Conservation (phyloP, 2,329 filamentous ascomycete species). For the Orbilia javanica region DNA sequence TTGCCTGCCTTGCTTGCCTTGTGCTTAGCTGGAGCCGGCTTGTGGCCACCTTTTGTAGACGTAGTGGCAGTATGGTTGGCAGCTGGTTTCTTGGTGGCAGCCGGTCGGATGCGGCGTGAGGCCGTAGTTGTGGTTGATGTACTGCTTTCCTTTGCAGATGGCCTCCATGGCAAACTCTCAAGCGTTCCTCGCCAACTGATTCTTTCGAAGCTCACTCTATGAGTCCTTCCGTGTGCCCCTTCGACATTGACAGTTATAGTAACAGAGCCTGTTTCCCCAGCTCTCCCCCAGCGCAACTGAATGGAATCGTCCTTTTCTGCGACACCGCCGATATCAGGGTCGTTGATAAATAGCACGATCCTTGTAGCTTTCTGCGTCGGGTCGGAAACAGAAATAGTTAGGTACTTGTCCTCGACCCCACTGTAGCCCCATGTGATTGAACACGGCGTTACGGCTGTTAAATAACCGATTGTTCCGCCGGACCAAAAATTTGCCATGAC, state of each 20-base stretch:
- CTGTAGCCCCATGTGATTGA: constrained; percentile 54
- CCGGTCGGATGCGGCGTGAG: constrained; percentile 1
- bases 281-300: constrained; percentile 40
- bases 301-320: constrained; percentile 68
- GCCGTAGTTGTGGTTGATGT: constrained; percentile 21
- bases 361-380: constrained; percentile 44
- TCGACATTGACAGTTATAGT: constrained; percentile 50
- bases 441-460: constrained; percentile 57
- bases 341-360: constrained; percentile 65
- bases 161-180: constrained; percentile 42
- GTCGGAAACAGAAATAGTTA: constrained; percentile 49
- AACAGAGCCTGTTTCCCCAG: constrained; percentile 46
- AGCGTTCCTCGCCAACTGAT: constrained; percentile 54
- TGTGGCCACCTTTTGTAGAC: not conserved
- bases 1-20: not conserved
- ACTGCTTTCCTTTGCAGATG: constrained; percentile 18
- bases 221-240: constrained; percentile 42
- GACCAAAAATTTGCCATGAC: constrained; percentile 59
- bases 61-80: constrained; percentile 6
- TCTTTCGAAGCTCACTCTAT: constrained; percentile 53
- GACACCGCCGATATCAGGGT: constrained; percentile 72
- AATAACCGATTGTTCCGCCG: constrained; percentile 41
- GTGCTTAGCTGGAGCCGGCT: not conserved
- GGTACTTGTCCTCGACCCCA: constrained; percentile 35
- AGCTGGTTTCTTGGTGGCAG: not conserved